These are phyloP conservation scores for Handroanthus guayacan DNA, from an alignment of 257 asterid genomes.

Conservation along the genomic window DNA sequence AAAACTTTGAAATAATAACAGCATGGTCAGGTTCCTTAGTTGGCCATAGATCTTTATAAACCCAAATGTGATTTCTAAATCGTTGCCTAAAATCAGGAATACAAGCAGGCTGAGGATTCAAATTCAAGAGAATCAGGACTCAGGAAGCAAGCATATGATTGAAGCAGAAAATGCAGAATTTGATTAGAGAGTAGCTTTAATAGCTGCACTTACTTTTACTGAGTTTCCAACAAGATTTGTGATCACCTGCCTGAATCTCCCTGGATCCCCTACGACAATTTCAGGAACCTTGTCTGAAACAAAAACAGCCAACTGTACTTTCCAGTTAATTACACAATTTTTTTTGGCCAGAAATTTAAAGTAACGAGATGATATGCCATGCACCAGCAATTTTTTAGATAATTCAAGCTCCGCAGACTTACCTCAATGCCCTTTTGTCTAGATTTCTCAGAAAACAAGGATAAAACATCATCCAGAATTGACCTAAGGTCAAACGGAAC, in stretches of 20 bases:
- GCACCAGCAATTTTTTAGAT: conserved; percentile 7
- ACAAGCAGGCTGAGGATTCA: not conserved
- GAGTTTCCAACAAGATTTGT: conserved; percentile 96
- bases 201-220: conserved; percentile 72
- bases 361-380: not conserved
- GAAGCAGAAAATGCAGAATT: conserved; percentile 3
- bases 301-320: conserved; percentile 80
- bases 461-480: conserved; percentile 81
- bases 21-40: not conserved
- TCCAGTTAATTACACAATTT: conserved; percentile 41
- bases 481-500: conserved; percentile 81
- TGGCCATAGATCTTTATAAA: not conserved
- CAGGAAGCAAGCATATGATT: not conserved
- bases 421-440: conserved; percentile 92
- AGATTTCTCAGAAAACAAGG: conserved; percentile 87
- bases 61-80: not conserved
- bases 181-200: conserved; percentile 1
- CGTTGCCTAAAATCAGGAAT: not conserved
- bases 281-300: conserved; percentile 94
- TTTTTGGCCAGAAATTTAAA: conserved; percentile 3
- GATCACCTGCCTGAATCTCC: conserved; percentile 94
- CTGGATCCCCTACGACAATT: conserved; percentile 86
- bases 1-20: not conserved
- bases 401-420: conserved; percentile 22
- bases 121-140: not conserved